Evolutionary conservation across 768 basidiomycete genomes (phyloP).

Genomic region (Sarcodon sp.): DNA sequence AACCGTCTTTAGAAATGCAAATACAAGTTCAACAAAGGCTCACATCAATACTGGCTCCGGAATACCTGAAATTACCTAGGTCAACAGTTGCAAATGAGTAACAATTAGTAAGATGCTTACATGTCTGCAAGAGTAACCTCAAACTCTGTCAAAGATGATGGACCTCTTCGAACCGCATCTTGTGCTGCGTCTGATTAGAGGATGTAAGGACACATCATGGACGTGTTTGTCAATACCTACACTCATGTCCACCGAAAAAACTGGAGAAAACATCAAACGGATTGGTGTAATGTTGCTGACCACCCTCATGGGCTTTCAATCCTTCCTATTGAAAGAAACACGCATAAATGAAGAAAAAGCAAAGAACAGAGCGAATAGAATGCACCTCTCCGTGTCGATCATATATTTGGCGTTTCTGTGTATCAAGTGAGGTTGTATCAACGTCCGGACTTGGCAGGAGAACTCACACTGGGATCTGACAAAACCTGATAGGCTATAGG

Average conservation of each 20-base stretch:
- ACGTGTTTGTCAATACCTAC: neutral
- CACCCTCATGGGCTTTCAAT: constrained; percentile 81
- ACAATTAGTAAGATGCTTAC: constrained; percentile 21
- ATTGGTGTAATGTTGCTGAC: constrained; percentile 62
- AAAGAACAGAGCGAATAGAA: neutral
- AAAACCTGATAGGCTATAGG: constrained; percentile 83
- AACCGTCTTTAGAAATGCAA: neutral
- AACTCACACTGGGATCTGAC: constrained; percentile 64
- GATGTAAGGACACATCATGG: neutral
- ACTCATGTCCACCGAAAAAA: constrained; percentile 82
- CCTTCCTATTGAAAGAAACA: constrained; percentile 50
- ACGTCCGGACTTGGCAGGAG: neutral
- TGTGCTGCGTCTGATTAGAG: constrained; percentile 24
- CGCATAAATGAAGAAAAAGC: neutral
- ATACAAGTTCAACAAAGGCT: constrained; percentile 9
- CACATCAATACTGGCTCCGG: constrained; percentile 77
- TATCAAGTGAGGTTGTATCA: neutral
- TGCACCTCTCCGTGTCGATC: constrained; percentile 83
- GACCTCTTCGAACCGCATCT: constrained; percentile 64
- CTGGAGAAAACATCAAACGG: constrained; percentile 91
- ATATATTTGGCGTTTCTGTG: constrained; percentile 85
- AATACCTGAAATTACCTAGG: constrained; percentile 39
- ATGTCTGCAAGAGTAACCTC: constrained; percentile 84
- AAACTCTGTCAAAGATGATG: constrained; percentile 66
- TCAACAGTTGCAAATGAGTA: constrained; percentile 1